Conservation (phyloP, 768 basidiomycete genomes). For the Candolleomyces aberdarensis region DNA sequence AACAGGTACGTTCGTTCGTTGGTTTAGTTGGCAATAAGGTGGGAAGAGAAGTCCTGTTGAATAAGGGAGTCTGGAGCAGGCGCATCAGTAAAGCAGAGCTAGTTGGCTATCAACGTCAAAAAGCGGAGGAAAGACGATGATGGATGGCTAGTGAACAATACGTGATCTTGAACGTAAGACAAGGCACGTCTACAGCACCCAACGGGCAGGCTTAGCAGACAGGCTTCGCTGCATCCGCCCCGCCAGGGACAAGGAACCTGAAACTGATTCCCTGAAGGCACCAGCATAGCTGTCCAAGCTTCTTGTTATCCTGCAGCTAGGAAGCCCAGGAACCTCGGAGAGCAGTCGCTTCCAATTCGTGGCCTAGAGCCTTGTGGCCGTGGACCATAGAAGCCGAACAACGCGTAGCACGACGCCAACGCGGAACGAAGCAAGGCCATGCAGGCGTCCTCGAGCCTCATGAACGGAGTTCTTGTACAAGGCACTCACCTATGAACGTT, state of each 20-base stretch:
- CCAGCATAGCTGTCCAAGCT: not conserved
- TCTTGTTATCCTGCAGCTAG: not conserved
- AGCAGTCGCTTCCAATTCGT: not conserved
- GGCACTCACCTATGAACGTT: too few species aligned
- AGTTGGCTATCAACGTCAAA: not conserved
- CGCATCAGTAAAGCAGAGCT: not conserved
- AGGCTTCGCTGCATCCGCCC: not conserved
- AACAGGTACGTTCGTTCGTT: not conserved
- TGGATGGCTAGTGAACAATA: not conserved
- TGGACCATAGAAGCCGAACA: not conserved
- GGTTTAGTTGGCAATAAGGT: not conserved
- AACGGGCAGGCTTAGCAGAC: not conserved
- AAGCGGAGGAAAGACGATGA: not conserved
- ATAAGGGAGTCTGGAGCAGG: not conserved
- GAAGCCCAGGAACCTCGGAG: not conserved
- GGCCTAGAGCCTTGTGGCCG: not conserved
- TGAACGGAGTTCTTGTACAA: too few species aligned
- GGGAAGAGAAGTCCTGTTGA: not conserved
- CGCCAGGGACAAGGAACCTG: not conserved
- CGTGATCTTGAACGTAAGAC: conserved; percentile 1
- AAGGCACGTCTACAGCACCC: not conserved
- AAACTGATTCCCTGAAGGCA: not conserved
- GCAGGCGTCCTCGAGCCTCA: not conserved
- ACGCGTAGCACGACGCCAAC: not conserved
- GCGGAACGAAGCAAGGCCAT: conserved; percentile 1